Base-by-base conservation (phyloP, 2,329 filamentous ascomycete species). In the Gnomoniopsis sp. region DNA sequence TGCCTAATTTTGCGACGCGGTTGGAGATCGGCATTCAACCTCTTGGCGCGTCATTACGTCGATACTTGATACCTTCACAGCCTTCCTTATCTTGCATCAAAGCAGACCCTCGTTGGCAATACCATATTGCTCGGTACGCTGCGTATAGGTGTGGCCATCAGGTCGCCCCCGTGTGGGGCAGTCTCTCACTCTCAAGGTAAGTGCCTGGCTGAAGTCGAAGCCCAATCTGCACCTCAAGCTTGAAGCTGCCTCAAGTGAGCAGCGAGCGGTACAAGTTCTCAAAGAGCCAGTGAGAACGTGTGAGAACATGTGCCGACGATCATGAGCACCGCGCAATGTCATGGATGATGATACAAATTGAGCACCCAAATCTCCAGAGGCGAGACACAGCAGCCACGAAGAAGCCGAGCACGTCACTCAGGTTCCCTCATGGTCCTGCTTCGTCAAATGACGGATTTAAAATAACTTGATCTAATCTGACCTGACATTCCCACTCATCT, bases 381-480 rank as follows among this genome's bases (percentile, higher is more conserved):
- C 72, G 63, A 49, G 63, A 15, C 11, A 36, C 26, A 63, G 54
- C 62, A 64, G 65, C 64, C 59, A 65, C 61, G 63, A 69, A 72
- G 81, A 82, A 85, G 76, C 82, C 82, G 80, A 78, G 75, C 61
- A 52, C 54, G 26, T 57, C 57, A 63, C 74, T 81, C 74, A 75
- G 81, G 82, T 82, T 82, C 71, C 73, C 70, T 71, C 64, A 62
- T 67, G 68, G 66, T 23, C 65, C 17, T 69, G 68, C 62, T 57
- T 55, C 33, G 57, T 47, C 57, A 34, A 57, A 50, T 62, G 60
- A 62, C 15, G 60, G 60, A 58, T 61, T 64, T 55, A 61, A 64
- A 69, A 74, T 79, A 76, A 85, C 82, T 85, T 85, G 82, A 86
- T 85, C 83, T 85, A 85, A 85, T 85, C 82, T 85, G 82, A 85